These are phyloP conservation scores for Neonectria coccinea DNA, from an alignment of 2,329 filamentous ascomycete genomes.

Conservation along the genomic window DNA sequence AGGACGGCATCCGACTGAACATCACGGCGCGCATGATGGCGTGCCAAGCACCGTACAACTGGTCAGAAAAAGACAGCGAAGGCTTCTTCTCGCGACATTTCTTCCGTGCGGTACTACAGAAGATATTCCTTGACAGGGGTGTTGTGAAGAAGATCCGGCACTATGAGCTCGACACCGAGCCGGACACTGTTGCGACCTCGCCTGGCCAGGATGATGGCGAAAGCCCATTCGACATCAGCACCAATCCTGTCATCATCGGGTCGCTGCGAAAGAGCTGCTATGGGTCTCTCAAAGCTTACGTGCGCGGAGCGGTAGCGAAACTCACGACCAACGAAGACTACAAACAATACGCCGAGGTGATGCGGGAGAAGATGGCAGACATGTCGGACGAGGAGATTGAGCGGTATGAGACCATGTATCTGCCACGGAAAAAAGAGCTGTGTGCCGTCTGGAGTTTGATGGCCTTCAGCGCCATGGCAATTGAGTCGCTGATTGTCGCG, in stretches of 20 bases:
- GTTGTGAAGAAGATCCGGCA: slow-evolving; percentile 74
- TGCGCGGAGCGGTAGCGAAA: slow-evolving; percentile 84
- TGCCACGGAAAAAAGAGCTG: slow-evolving; percentile 79
- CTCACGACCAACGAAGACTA: slow-evolving; percentile 70
- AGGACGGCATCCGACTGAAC: slow-evolving; percentile 82
- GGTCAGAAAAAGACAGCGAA: slow-evolving; percentile 84
- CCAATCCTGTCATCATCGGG: slow-evolving; percentile 87
- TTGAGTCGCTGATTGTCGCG: slow-evolving; percentile 89
- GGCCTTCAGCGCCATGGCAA: slow-evolving; percentile 91
- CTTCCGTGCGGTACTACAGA: slow-evolving; percentile 89
- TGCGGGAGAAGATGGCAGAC: slow-evolving; percentile 72
- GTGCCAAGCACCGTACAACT: slow-evolving; percentile 93
- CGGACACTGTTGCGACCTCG: slow-evolving; percentile 25
- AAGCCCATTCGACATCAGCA: slow-evolving; percentile 67
- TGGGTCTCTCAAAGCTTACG: slow-evolving; percentile 78
- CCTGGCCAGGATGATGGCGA: slow-evolving; percentile 41
- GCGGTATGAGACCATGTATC: slow-evolving; percentile 74
- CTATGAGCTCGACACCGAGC: slow-evolving; percentile 45
- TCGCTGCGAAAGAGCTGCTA: slow-evolving; percentile 86
- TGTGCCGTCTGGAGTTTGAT: slow-evolving; percentile 93
- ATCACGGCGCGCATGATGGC: slow-evolving; percentile 99
- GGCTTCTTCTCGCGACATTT: slow-evolving; percentile 93
- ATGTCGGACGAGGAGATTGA: slow-evolving; percentile 82
- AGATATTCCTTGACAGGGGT: slow-evolving; percentile 88
- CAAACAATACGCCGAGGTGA: slow-evolving; percentile 68